Conservation (phyloP, 495 filamentous ascomycete species). For the Trichocladium uniseriatum region DNA sequence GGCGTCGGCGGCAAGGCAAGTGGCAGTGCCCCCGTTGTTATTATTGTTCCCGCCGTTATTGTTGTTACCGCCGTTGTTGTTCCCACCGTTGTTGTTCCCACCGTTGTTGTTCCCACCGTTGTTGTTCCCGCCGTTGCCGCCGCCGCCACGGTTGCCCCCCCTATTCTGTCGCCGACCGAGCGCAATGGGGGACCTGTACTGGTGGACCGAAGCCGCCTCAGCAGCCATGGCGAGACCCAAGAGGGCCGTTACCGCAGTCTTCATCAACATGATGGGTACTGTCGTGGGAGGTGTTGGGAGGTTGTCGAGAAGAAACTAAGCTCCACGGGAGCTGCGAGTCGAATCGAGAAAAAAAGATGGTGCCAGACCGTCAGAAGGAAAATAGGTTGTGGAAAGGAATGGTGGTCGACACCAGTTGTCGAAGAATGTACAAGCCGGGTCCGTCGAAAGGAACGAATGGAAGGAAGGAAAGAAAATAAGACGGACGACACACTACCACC, state of each 20-base stretch:
- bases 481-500: conserved; percentile 36
- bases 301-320: conserved; percentile 10
- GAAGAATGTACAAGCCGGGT: conserved; percentile 29
- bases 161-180: conserved; percentile 15
- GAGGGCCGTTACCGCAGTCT: conserved; percentile 36
- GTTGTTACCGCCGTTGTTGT: conserved; percentile 15
- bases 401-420: conserved; percentile 34
- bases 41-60: conserved; percentile 14
- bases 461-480: conserved; percentile 25
- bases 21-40: conserved; percentile 17
- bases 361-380: conserved; percentile 40
- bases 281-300: not conserved
- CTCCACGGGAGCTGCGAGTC: conserved; percentile 13
- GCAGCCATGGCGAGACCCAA: conserved; percentile 32
- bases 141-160: not conserved
- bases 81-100: conserved; percentile 10
- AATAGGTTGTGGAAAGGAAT: conserved; percentile 30
- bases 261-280: conserved; percentile 38
- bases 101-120: conserved; percentile 13
- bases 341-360: conserved; percentile 26
- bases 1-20: conserved; percentile 35
- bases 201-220: conserved; percentile 33
- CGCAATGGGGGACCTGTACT: conserved; percentile 19
- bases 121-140: conserved; percentile 10
- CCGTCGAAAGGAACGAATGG: conserved; percentile 41